Conservation (phyloP, 106 monocot species). For the Allium cepa region DNA sequence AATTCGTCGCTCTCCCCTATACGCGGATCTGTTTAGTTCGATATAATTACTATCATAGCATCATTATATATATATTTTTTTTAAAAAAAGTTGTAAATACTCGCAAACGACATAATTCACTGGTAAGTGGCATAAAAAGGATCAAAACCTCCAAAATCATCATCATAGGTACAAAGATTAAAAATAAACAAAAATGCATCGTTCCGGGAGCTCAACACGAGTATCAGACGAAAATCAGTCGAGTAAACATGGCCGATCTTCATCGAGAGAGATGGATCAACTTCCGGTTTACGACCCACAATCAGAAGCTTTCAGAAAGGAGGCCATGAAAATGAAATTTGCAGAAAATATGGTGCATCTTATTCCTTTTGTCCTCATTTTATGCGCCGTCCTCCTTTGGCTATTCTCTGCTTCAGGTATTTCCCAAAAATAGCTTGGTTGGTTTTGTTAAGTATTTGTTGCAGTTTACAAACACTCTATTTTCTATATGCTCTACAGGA, state of each 20-base stretch:
- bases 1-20: too few species aligned
- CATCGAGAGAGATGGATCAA: slow-evolving; percentile 12
- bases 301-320: slow-evolving; percentile 28
- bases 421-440: neutral
- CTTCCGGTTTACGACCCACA: slow-evolving; percentile 25
- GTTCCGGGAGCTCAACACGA: slow-evolving; percentile 21
- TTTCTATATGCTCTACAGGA: too few species aligned
- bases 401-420: slow-evolving; percentile 31
- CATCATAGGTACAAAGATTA: neutral
- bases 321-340: slow-evolving; percentile 8
- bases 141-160: too few species aligned
- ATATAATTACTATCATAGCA: too few species aligned
- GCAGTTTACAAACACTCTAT: too few species aligned
- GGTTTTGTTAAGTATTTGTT: too few species aligned
- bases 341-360: slow-evolving; percentile 49
- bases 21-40: too few species aligned
- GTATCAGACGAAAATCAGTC: slow-evolving; percentile 11
- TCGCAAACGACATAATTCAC: too few species aligned
- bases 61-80: too few species aligned
- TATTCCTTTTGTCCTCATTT: slow-evolving; percentile 54
- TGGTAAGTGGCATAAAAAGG: too few species aligned
- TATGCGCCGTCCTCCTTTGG: slow-evolving; percentile 65
- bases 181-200: slow-evolving; percentile 10
- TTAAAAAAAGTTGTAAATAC: too few species aligned
- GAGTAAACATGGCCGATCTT: neutral